These are phyloP conservation scores for Laburnicola sp. DNA, from an alignment of 2,329 filamentous ascomycete species.

Conservation along the genomic window DNA sequence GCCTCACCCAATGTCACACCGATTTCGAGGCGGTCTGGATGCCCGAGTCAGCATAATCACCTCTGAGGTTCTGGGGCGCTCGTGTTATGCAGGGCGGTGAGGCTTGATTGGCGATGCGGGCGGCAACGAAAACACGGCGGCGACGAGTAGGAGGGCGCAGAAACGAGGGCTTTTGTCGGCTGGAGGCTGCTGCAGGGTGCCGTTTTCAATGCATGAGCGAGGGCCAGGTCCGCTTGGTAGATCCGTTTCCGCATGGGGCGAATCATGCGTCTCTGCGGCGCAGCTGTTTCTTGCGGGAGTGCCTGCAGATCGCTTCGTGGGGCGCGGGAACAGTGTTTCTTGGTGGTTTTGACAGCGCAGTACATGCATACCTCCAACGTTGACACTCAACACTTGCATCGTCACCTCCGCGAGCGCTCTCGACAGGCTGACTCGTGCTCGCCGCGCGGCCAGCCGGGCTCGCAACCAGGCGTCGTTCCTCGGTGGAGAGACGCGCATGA, in stretches of 20 bases:
- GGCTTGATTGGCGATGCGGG: constrained; percentile 12
- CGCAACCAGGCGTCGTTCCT: constrained; percentile 3
- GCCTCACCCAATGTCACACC: neutral
- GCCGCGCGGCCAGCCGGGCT: constrained; percentile 4
- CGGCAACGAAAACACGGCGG: constrained; percentile 11
- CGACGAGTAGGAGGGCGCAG: constrained; percentile 3
- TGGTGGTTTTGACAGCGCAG: neutral
- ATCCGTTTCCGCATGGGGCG: constrained; percentile 2
- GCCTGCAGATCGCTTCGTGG: neutral
- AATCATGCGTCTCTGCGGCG: neutral
- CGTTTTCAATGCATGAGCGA: constrained; percentile 9
- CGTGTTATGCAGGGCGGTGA: constrained; percentile 6
- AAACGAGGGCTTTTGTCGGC: neutral
- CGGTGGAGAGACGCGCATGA: constrained; percentile 8
- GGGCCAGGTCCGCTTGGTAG: constrained; percentile 7
- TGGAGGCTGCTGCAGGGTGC: constrained; percentile 13
- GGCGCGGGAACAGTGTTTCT: constrained; percentile 5
- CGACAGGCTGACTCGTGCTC: neutral
- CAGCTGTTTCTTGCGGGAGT: neutral
- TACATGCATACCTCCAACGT: neutral
- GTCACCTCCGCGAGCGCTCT: neutral
- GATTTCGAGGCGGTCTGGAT: constrained; percentile 5
- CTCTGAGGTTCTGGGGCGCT: constrained; percentile 1
- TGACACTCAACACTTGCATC: neutral
- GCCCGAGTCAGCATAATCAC: constrained; percentile 4